Evolutionary conservation across 352 stramenopile species (phyloP).

Genomic region (Phytopythium cucurbitacearum): DNA sequence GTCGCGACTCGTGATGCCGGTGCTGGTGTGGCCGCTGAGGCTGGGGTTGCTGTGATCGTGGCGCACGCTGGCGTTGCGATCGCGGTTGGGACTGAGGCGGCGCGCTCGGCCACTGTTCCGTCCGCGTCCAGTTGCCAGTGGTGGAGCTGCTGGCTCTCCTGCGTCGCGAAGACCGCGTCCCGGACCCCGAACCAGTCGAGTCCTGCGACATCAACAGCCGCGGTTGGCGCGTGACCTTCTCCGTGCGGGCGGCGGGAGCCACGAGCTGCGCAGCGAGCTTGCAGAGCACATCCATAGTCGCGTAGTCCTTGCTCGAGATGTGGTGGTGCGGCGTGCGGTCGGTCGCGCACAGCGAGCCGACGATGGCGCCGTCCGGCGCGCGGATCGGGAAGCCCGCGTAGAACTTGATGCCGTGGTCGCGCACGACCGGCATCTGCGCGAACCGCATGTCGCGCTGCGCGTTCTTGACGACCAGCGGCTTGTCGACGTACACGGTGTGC

Average conservation of each 20-base stretch:
- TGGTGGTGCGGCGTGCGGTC: conserved; percentile 38
- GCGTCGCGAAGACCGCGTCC: too few species aligned
- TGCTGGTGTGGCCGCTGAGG: too few species aligned
- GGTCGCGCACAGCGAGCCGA: conserved; percentile 38
- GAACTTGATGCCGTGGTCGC: conserved; percentile 48
- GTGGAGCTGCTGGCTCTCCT: too few species aligned
- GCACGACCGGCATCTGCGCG: conserved; percentile 36
- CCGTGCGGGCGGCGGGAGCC: conserved; percentile 5
- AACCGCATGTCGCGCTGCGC: conserved; percentile 62
- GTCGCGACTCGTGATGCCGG: too few species aligned
- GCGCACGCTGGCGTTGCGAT: too few species aligned
- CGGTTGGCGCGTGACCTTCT: too few species aligned
- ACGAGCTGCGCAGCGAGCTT: conserved; percentile 44
- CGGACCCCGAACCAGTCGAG: too few species aligned
- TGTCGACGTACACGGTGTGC: conserved; percentile 53
- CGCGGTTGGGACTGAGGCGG: too few species aligned
- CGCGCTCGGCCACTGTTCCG: too few species aligned
- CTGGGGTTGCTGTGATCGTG: too few species aligned
- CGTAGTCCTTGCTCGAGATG: conserved; percentile 62
- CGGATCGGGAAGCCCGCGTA: conserved; percentile 57
- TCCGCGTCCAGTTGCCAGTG: too few species aligned
- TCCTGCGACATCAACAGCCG: too few species aligned
- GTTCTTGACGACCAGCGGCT: conserved; percentile 60
- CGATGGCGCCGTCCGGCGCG: conserved; percentile 37
- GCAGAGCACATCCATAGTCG: conserved; percentile 54